Conservation (phyloP, 345 rosid species). For the Eucalyptus marginata region DNA sequence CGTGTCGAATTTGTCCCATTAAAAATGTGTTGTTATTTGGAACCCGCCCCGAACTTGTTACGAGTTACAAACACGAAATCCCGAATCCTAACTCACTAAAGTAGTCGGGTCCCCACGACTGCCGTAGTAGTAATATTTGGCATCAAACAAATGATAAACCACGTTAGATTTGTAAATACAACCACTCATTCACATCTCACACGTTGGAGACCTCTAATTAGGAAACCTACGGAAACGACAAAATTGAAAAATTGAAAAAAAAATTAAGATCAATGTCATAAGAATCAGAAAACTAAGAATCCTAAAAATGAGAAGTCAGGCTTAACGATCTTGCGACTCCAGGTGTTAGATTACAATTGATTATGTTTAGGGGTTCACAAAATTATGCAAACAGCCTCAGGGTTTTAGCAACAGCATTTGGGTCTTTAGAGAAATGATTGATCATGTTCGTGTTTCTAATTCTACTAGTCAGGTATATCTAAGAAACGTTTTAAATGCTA, state of each 20-base stretch:
- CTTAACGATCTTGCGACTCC: background rate
- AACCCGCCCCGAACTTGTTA: accelerated
- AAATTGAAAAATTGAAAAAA: background rate
- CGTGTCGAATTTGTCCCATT: background rate
- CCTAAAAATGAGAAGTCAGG: background rate
- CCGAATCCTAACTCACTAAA: background rate
- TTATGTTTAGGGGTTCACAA: background rate
- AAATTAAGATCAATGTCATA: background rate
- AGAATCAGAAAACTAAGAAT: background rate
- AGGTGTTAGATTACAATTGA: background rate
- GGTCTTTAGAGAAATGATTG: background rate
- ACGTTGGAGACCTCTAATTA: background rate
- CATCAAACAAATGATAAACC: background rate
- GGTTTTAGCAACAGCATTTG: background rate
- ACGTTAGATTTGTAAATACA: background rate
- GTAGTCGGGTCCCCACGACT: background rate
- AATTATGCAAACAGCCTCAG: background rate
- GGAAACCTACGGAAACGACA: background rate
- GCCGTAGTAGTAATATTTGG: background rate
- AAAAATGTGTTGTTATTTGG: background rate
- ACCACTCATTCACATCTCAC: background rate
- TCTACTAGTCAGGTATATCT: background rate
- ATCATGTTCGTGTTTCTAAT: background rate
- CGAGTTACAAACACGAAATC: background rate
- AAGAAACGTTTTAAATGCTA: background rate